These are phyloP conservation scores for Amanita thiersii DNA, from an alignment of 768 basidiomycete genomes.

Conservation along the genomic window DNA sequence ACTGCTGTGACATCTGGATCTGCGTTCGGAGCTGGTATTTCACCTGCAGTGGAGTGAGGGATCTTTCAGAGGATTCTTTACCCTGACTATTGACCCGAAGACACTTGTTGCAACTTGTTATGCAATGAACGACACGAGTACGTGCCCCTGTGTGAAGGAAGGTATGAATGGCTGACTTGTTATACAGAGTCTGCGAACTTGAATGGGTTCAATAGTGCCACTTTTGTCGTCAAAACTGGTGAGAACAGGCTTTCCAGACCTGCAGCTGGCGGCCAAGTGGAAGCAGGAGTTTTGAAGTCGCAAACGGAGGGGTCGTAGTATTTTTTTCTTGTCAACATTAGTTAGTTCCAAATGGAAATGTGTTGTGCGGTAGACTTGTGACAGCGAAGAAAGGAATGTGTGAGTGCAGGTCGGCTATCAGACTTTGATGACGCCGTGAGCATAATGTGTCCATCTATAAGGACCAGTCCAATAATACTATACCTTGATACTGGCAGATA, in stretches of 20 bases:
- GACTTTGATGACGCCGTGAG: too few relatives aligned
- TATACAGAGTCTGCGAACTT: constrained; percentile 30
- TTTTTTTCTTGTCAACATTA: too few relatives aligned
- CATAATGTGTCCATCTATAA: too few relatives aligned
- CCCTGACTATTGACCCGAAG: constrained; percentile 37
- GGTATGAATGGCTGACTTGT: background rate
- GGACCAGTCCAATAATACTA: too few relatives aligned
- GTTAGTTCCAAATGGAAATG: too few relatives aligned
- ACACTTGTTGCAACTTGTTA: constrained; percentile 44
- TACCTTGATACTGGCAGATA: too few relatives aligned
- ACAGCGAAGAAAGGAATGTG: too few relatives aligned
- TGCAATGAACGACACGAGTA: constrained; percentile 41
- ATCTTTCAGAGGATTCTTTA: constrained; percentile 52
- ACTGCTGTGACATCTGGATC: constrained; percentile 49
- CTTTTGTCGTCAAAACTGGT: constrained; percentile 32
- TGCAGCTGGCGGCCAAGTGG: constrained; percentile 36
- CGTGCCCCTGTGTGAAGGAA: constrained; percentile 14
- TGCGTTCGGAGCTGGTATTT: constrained; percentile 32
- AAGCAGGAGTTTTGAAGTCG: constrained; percentile 35
- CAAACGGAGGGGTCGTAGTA: too few relatives aligned
- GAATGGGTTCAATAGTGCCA: constrained; percentile 35
- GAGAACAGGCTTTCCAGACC: constrained; percentile 40
- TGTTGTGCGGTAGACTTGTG: too few relatives aligned
- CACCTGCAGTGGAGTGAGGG: constrained; percentile 52
- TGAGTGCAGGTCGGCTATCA: too few relatives aligned